Base-by-base conservation (phyloP, 331 rosid genomes). In the Quercus tomentella region DNA sequence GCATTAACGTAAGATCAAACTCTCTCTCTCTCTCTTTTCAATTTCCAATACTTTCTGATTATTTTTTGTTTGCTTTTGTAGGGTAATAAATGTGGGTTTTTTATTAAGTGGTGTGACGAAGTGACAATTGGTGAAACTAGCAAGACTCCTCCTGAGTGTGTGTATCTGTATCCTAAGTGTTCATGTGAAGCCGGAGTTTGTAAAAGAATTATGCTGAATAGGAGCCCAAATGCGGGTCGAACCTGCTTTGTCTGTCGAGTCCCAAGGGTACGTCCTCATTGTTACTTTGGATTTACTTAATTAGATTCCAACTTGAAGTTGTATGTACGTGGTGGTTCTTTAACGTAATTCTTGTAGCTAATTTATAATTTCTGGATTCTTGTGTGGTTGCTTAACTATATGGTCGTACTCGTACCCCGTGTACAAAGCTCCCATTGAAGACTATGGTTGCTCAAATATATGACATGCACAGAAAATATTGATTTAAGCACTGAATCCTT, bases 141-240 rank as follows among this genome's bases (percentile, higher is more conserved):
- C 43, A 17, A 26, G 28, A 75, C 31, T n/a, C 83, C 45, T 41
- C 45, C 45, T 41, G 45, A 41, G 3, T 8, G 45, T 41, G 45
- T 41, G 45, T 41, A 7, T 41, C 45, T 12, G 3, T 41, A 41
- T 41, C 3, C 92, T 51, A 4, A 1, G n/a, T 89, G 90, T 82
- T 26, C 72, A 56, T 86, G 92, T 41, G 65, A 75, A 1, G 92
- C 88, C 1, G 90, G 90, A 18, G 87, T 77, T 6, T 86, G 86
- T 78, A 14, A 22, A 76, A 82, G 51, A 56, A 67, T 18, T 6
- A 31, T 6, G 76, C 70, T 16, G 37, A 4, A 3, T 0, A 56
- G 6, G 1, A n/a, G 6, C 18, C 20, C 75, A 4, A 15, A 25
- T 57, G 33, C 5, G 7, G 58, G 70, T 56, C 78, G 78, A 56